A percentile compares a stretch with the other conserved stretches of the same genome.
Conservation (phyloP, 2,329 filamentous ascomycete species). For the Cladobotryum protrusum region DNA sequence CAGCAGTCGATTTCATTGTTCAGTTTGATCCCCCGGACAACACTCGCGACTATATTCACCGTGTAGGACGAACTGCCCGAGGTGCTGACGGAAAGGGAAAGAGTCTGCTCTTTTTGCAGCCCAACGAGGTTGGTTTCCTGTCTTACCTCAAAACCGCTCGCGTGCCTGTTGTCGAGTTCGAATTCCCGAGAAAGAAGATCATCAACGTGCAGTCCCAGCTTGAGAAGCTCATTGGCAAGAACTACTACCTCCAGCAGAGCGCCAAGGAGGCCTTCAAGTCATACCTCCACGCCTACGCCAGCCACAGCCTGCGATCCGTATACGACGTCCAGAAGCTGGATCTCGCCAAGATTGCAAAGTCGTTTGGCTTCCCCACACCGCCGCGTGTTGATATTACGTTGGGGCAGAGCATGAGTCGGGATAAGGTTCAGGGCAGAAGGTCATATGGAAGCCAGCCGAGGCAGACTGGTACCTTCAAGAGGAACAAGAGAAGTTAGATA, state of each 20-base stretch:
- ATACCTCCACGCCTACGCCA: constrained; percentile 93
- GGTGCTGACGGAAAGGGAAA: constrained; percentile 78
- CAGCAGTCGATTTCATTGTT: constrained; percentile 91
- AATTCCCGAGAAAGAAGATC: constrained; percentile 89
- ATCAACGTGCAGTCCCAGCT: constrained; percentile 85
- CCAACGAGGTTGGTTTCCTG: constrained; percentile 86
- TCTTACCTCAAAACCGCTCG: constrained; percentile 84
- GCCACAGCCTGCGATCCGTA: constrained; percentile 49
- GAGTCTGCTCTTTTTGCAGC: constrained; percentile 85
- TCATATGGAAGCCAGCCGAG: constrained; percentile 74
- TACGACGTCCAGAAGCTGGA: constrained; percentile 84
- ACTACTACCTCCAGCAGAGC: constrained; percentile 93
- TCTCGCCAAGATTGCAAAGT: constrained; percentile 74
- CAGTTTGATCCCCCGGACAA: constrained; percentile 95
- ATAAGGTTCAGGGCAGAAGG: constrained; percentile 58
- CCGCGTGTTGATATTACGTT: constrained; percentile 77
- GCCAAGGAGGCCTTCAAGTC: constrained; percentile 74
- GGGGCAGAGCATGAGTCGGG: constrained; percentile 71
- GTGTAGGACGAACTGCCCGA: constrained; percentile 88
- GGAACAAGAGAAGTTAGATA: constrained; percentile 9
- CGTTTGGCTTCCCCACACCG: constrained; percentile 72
- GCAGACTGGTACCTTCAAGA: constrained; percentile 35
- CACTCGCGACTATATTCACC: constrained; percentile 86
- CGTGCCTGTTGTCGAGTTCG: constrained; percentile 92
- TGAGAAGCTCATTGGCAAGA: constrained; percentile 88